Conservation (phyloP, 208 protist species). For the Blastocrithidia nonstop region DNA sequence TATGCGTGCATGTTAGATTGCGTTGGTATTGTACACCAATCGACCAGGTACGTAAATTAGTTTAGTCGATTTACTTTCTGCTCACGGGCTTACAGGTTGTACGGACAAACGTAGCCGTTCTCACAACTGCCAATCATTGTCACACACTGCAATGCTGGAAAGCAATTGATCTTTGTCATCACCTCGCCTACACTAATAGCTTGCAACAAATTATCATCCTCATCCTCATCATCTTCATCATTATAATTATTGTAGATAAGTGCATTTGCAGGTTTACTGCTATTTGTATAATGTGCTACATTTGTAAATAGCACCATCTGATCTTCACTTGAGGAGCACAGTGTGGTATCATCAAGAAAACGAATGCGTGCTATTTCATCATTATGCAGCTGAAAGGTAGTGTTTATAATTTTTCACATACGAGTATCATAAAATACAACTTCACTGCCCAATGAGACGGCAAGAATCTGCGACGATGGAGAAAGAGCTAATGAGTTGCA, state of each 20-base stretch:
- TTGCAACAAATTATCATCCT: constrained; percentile 67
- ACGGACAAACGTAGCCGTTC: constrained; percentile 64
- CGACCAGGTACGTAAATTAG: constrained; percentile 58
- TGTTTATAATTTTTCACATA: constrained; percentile 23
- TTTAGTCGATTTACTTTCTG: constrained; percentile 19
- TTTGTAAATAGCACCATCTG: constrained; percentile 80
- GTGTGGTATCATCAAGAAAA: constrained; percentile 30
- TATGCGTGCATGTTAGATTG: no score
- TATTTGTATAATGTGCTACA: no score
- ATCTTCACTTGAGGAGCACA: constrained; percentile 74
- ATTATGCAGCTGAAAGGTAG: constrained; percentile 48
- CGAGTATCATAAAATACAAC: constrained; percentile 51
- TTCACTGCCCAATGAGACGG: constrained; percentile 33
- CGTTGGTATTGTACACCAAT: constrained; percentile 38
- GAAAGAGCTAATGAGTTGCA: constrained; percentile 43
- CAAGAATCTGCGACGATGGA: constrained; percentile 17
- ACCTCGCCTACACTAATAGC: constrained; percentile 59
- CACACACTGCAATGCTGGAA: constrained; percentile 14
- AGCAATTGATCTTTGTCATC: constrained; percentile 54
- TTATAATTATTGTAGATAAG: no score
- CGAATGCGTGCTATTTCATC: constrained; percentile 73
- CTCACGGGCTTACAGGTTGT: constrained; percentile 35
- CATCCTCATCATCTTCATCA: constrained; percentile 17
- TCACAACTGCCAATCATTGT: constrained; percentile 68
- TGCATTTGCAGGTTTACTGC: no score